Base-by-base conservation (phyloP, 306 rosid species). In the Albizia julibrissin region DNA sequence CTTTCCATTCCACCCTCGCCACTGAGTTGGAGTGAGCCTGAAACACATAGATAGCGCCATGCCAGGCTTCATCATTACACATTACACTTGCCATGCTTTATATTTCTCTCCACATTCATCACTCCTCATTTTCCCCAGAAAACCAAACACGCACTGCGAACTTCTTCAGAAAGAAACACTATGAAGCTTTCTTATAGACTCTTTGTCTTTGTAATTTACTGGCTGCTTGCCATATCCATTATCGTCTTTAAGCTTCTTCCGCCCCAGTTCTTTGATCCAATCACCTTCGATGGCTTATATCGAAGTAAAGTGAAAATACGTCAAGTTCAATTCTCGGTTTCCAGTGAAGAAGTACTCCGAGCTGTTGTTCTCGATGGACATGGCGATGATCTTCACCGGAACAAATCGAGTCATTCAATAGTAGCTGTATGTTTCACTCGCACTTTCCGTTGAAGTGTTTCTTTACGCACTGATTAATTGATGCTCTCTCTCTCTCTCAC, bases 241-340 rank as follows among this genome's bases (percentile, higher is more conserved):
- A 14, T 74, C 59, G 43, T 73, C 42, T 15, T 77, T 21, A 21
- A 31, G 29, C 7, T 76, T 52, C 85, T 83, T 77, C 89, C 82
- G 0, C 8, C 16, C 40, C 76, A 72, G 79, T 69, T 79, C 26
- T 65, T 61, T 21, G 6, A 68, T 34, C 56, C 46, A 22, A 76
- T 11, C 59, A 40, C 49, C 19, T 72, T 76, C 75, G 26, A 9
- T 26, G 44, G 46, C 11, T 34, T 52, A 1, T 34, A 62, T 40
- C 26, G 34, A 3, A 10, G 37, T 39, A 65, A 64, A 5, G 39
- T 22, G 24, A 54, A 64, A 58, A 65, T 75, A 62, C 44, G 72
- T n/a, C 80, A 78, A 15, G 15, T 83, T 14, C 70, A 43, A 37
- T 76, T 47, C 26, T 69, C 64, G 13, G 27, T 80, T 76, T 47